A percentile compares a stretch with the other conserved stretches of the same genome.
These are phyloP conservation scores for Capsicum pubescens DNA, from an alignment of 257 asterid genomes.

Conservation along the genomic window DNA sequence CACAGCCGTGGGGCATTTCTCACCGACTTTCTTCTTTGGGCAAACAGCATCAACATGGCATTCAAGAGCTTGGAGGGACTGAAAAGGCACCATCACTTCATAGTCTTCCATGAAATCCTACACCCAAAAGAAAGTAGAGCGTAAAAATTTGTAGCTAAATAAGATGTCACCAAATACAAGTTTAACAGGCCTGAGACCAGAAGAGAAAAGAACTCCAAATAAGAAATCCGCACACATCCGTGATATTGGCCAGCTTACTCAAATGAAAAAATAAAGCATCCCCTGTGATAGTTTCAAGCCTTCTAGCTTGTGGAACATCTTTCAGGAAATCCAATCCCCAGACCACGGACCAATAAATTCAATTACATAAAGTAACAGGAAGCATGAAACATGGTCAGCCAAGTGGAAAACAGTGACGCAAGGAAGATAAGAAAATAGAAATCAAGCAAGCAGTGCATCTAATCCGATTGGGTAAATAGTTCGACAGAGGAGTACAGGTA, in stretches of 20 bases:
- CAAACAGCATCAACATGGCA: slow-evolving; percentile 92
- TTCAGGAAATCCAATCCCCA: background rate
- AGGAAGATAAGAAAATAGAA: background rate
- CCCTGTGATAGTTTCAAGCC: slow-evolving; percentile 2
- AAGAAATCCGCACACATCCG: background rate
- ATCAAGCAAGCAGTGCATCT: background rate
- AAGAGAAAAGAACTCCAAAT: background rate
- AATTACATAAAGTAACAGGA: background rate
- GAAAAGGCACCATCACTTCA: slow-evolving; percentile 90
- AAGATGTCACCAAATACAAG: background rate
- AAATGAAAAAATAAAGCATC: background rate
- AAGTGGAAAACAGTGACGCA: background rate
- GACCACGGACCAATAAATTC: background rate
- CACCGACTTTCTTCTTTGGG: slow-evolving; percentile 76
- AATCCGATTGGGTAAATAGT: background rate
- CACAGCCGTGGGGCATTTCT: slow-evolving; percentile 80
- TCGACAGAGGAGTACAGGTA: background rate
- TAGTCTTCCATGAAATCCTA: slow-evolving; percentile 99
- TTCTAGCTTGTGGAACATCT: background rate
- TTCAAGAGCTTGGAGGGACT: slow-evolving; percentile 86
- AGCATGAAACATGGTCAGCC: background rate
- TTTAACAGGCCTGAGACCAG: background rate
- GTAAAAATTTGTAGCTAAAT: background rate
- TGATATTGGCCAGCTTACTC: background rate
- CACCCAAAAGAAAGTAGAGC: slow-evolving; percentile 10